These are phyloP conservation scores for Streptanthus diversifolius DNA, from an alignment of 345 rosid genomes.

Conservation along the genomic window DNA sequence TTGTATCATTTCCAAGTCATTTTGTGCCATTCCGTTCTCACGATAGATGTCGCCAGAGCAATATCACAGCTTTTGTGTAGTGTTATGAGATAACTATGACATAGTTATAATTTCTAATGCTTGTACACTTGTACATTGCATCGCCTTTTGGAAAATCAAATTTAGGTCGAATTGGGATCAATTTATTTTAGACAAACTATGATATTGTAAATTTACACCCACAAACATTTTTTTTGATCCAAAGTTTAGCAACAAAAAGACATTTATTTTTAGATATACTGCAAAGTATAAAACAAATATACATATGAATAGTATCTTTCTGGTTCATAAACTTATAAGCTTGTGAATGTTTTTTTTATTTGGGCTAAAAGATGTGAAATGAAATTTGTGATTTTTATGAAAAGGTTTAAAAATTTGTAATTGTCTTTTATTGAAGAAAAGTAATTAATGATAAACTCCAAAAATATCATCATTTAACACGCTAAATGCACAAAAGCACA, in stretches of 20 bases:
- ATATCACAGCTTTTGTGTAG: background rate
- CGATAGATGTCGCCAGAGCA: background rate
- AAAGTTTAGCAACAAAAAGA: background rate
- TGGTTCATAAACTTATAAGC: background rate
- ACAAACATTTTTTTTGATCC: background rate
- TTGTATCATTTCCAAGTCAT: background rate
- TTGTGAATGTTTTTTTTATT: background rate
- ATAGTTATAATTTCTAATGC: background rate
- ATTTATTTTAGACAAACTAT: background rate
- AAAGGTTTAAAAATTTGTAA: background rate
- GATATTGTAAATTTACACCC: no score
- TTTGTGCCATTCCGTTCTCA: background rate
- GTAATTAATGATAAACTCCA: background rate
- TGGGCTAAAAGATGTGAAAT: background rate
- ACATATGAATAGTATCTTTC: background rate
- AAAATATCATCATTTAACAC: background rate
- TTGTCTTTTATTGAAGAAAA: background rate
- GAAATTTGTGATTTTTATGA: background rate
- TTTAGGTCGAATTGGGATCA: background rate
- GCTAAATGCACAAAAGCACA: slow-evolving; percentile 1
- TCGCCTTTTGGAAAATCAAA: background rate
- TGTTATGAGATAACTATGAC: slow-evolving; percentile 1
- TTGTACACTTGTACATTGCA: background rate
- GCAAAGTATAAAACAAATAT: background rate
- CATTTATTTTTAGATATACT: background rate